A percentile compares a stretch with the other conserved stretches of the same genome.
These are phyloP conservation scores for sunflower (Helianthus annuus) DNA, from an alignment of 129 eudicot genomes.

Conservation along the genomic window DNA sequence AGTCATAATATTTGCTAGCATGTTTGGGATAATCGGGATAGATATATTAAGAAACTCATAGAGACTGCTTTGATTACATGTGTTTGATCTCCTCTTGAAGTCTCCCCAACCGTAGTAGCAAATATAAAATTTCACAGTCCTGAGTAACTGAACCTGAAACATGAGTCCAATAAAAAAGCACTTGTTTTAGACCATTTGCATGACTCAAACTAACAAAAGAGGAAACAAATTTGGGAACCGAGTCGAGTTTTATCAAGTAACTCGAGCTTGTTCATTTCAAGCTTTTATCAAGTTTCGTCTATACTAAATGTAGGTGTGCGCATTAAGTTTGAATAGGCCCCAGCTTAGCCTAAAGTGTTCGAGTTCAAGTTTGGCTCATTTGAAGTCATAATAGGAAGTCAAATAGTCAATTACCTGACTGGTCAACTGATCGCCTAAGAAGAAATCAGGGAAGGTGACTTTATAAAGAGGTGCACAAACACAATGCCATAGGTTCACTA, in stretches of 20 bases:
- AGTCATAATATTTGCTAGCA: not conserved
- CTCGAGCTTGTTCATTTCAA: too few species aligned
- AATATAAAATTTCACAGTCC: conserved; percentile 51
- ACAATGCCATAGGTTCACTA: conserved; percentile 24
- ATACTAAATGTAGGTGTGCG: too few species aligned
- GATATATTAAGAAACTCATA: conserved; percentile 34
- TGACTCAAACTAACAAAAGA: too few species aligned
- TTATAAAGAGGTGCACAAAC: conserved; percentile 40
- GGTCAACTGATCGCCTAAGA: conserved; percentile 39
- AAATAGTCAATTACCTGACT: conserved; percentile 34
- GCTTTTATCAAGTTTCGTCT: too few species aligned
- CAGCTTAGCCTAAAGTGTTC: too few species aligned
- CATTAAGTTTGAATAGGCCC: too few species aligned
- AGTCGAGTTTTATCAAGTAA: too few species aligned
- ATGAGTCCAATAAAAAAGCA: too few species aligned
- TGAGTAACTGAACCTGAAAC: conserved; percentile 56
- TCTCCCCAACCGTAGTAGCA: conserved; percentile 74
- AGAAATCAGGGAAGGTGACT: conserved; percentile 36
- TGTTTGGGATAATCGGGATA: conserved; percentile 50
- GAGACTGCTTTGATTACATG: conserved; percentile 32
- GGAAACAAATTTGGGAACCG: too few species aligned
- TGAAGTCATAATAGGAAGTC: too few species aligned
- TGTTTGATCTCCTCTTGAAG: conserved; percentile 47
- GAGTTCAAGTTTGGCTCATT: too few species aligned
- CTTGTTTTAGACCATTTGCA: too few species aligned